Evolutionary conservation across 2,329 filamentous ascomycete genomes (phyloP).

Genomic region (Pestalotiopsis sp.): DNA sequence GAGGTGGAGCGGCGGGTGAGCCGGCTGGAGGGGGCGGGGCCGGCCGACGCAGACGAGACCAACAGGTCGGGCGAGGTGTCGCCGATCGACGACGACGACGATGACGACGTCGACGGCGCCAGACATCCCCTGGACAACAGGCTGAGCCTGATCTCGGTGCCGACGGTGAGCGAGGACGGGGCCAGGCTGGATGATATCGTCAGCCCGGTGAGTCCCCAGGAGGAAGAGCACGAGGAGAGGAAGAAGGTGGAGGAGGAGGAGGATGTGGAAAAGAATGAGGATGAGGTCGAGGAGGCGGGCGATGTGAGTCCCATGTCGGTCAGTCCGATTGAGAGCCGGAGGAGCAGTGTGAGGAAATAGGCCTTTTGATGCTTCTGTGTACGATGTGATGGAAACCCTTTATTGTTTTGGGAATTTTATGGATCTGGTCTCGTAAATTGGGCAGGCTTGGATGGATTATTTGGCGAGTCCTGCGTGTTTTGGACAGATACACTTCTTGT

Average conservation of each 20-base stretch:
- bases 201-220: not conserved
- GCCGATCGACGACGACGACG: slow-evolving; percentile 8
- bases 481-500: not conserved
- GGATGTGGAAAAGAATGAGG: not conserved
- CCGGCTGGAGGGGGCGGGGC: not conserved
- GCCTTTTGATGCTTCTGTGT: not conserved
- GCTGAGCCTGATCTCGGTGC: slow-evolving; percentile 8
- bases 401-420: not conserved
- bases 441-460: not conserved
- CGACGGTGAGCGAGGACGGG: not conserved
- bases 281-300: not conserved
- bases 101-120: not conserved
- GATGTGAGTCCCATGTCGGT: slow-evolving; percentile 9
- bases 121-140: not conserved
- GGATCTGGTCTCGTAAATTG: not conserved
- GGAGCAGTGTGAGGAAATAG: slow-evolving; percentile 1
- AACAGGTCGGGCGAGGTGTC: not conserved
- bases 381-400: not conserved
- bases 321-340: slow-evolving; percentile 15
- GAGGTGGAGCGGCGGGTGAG: slow-evolving; percentile 15
- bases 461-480: not conserved
- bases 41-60: not conserved
- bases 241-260: not conserved
- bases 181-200: not conserved
- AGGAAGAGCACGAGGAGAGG: not conserved